Evolutionary conservation across 495 filamentous ascomycete species (phyloP), one percentile per base, ranked within the genome.

Genomic region (Daldinia concentrica): DNA sequence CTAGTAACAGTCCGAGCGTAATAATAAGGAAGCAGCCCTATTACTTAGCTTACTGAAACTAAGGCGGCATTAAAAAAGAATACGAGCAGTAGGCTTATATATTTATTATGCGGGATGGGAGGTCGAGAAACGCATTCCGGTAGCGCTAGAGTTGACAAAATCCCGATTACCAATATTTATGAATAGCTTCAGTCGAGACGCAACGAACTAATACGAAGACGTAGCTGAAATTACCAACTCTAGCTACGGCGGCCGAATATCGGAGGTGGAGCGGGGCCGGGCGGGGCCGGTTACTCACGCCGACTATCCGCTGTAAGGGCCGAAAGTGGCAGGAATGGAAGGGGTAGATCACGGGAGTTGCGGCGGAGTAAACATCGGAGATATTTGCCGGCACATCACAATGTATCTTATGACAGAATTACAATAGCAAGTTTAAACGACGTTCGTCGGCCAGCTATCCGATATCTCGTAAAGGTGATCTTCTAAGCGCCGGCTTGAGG

Each of bases 241-340:
- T 15, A 62, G 39, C 29, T 36, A 32, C n/a, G 58, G 50, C 22
- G 14, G 58, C 68, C 68, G 68, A 71, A 43, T 12, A 71, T 66
- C 68, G 62, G 68, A 71, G 62, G 15, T 32, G 34, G 14, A 27
- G 68, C 51, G 62, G 68, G 68, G 62, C 68, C 62, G 62, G n/a
- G 12, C 36, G 32, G 57, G 24, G 29, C 68, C 62, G 62, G 14
- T 52, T 17, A 30, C 24, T 19, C 50, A 61, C 26, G 29, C 27
- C 56, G 62, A 61, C 37, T 37, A 22, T 37, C 68, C 37, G 29
- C 17, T 50, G 0, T 60, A 2, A 27, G 1, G 17, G 48, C 68
- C 56, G 68, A 57, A 61, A 41, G 50, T 51, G 68, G 37, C 12
- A 19, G 26, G 50, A 54, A 54, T 17, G 26, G 50, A 30, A 54